Conservation (phyloP, 441 rosid species). For the Adansonia rubrostipa region DNA sequence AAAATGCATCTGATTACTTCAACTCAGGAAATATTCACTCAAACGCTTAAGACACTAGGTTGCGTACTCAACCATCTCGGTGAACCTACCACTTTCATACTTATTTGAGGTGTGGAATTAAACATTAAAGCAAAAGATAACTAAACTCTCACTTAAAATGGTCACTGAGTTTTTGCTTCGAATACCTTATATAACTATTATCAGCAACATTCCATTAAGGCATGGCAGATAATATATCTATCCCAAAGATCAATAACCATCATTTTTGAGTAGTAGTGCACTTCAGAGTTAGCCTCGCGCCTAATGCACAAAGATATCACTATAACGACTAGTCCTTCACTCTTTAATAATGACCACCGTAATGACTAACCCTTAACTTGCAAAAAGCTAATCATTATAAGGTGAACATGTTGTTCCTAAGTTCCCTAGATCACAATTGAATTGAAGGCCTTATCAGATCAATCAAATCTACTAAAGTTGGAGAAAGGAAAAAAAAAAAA, state of each 20-base stretch:
- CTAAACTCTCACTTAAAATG: neutral
- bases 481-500: neutral
- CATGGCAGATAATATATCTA: neutral
- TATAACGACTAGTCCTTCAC: neutral
- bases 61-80: too few species aligned
- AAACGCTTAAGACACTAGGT: neutral
- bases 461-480: neutral
- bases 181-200: neutral
- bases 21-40: neutral
- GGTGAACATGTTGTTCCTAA: neutral
- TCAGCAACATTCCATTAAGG: neutral
- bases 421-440: neutral
- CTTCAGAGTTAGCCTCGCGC: neutral
- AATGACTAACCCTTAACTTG: neutral
- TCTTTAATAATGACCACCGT: neutral
- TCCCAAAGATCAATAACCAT: neutral
- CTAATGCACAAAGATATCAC: neutral
- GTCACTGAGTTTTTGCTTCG: neutral
- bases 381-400: neutral
- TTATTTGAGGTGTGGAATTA: neutral
- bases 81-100: neutral
- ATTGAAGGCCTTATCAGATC: neutral
- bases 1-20: neutral
- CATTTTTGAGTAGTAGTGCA: neutral
- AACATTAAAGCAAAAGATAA: neutral